Base-by-base conservation (phyloP, 345 rosid genomes). In the Mercurialis annua region DNA sequence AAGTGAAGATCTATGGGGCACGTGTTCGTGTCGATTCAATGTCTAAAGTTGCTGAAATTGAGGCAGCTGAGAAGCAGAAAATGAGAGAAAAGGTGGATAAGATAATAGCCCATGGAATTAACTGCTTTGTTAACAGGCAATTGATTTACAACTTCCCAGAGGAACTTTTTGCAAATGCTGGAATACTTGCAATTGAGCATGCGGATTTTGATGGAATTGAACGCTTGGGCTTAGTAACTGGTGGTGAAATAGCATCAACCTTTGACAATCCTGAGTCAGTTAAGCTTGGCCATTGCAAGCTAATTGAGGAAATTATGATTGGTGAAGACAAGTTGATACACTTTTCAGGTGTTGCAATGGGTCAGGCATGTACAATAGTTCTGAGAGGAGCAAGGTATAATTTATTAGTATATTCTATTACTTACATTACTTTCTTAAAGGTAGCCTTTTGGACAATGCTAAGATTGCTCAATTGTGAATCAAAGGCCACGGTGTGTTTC, bases 161-260 rank as follows among this genome's bases (percentile, higher is more conserved):
- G 71, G 99, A 94, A 59, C 95, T 94, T 69, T 94, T 94, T 69
- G 99, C 97, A 2, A 95, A 94, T 79, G 96, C 97, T 2, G 99
- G 96, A 76, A 81, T 94, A 62, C 96, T 94, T 55, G 99, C 99
- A 40, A 91, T 94, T 58, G 99, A 94, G 87, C 99, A 94, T 78
- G 99, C 97, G 49, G 99, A 94, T 80, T 94, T 94, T 71, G 99
- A 94, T 72, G 99, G 99, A 21, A 91, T 94, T 65, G 99, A 94
- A 81, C 92, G 97, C 7, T 81, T 94, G 74, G 97, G 84, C 36
- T 71, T 94, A 50, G 99, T 94, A 29, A 94, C 99, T 24, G 99
- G 99, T 53, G 99, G 99, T 70, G 97, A 94, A 62, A 94, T 94
- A 33, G 96, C 97, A 15, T 94, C 99, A 2, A 94, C 99, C 20